Percentiles rank a stretch among this genome's conserved stretches.
These are phyloP conservation scores for Nelumbo lutea DNA, from an alignment of 164 flowering plant genomes.

Conservation along the genomic window DNA sequence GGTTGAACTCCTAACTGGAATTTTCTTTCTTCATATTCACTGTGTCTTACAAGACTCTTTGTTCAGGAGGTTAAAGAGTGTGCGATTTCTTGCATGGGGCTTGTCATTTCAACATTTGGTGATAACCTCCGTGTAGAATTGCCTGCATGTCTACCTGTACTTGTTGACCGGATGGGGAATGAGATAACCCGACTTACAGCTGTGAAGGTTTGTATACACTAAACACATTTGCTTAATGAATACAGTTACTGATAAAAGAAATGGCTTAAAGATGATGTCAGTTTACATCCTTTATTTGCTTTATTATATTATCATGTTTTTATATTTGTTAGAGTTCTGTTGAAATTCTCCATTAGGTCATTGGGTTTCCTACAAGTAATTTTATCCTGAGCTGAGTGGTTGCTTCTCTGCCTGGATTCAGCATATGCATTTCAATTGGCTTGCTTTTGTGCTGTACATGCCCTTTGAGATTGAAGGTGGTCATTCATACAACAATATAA, in stretches of 20 bases:
- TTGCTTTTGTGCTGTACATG: too few relatives aligned
- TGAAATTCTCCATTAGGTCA: too few relatives aligned
- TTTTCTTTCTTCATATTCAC: background rate
- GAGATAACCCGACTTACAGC: slow-evolving; percentile 99
- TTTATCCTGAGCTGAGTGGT: too few relatives aligned
- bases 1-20: slow-evolving; percentile 1
- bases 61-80: slow-evolving; percentile 98
- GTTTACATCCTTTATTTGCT: background rate
- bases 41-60: slow-evolving; percentile 14
- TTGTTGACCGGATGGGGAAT: slow-evolving; percentile 99
- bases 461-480: too few relatives aligned
- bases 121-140: slow-evolving; percentile 73
- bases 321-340: too few relatives aligned
- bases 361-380: too few relatives aligned
- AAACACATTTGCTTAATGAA: too few relatives aligned
- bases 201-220: slow-evolving; percentile 65
- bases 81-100: slow-evolving; percentile 98
- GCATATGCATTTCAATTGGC: too few relatives aligned
- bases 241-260: too few relatives aligned
- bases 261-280: background rate
- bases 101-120: slow-evolving; percentile 90
- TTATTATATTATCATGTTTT: background rate
- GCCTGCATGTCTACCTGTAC: slow-evolving; percentile 88
- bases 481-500: too few relatives aligned
- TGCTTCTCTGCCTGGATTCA: too few relatives aligned